Evolutionary conservation across 2,329 filamentous ascomycete genomes (phyloP), one percentile per base, ranked within the genome.

Genomic region (Delphinella strobiligena): DNA sequence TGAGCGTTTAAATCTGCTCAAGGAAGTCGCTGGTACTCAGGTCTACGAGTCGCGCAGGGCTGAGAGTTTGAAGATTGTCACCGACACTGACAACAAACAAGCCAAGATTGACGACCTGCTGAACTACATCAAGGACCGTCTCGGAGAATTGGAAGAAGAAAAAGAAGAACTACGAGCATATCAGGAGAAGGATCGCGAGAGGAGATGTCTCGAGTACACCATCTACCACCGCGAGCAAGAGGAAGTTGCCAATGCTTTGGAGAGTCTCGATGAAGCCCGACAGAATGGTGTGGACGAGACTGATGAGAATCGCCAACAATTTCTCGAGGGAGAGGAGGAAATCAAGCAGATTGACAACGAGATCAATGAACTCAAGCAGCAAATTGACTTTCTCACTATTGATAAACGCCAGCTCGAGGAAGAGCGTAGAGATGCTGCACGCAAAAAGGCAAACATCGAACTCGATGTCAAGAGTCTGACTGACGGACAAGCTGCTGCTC

Each of bases 21-120:
- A 98, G 62, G 91, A 96, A 56, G 91, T 98, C n/a, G 91, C 91
- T 1, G 91, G 91, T 46, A 98, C 91, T 5, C 87, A 95, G 54
- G 87, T 95, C 33, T 98, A 98, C 62, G 91, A 98, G 62, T 82
- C 85, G 38, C 81, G 89, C 41, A 78, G 93, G 45, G 74, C 85
- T 19, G 89, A 98, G 60, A 94, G 86, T 34, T 67, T 93, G 49
- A 95, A 94, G 65, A 94, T 98, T 52, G 94, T 98, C 85, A 77
- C 79, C 46, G 91, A 98, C 50, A 96, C 91, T 12, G 87, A 89
- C 60, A 93, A 87, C 63, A 96, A 95, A 67, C 79, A 87, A 46
- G 72, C 80, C 34, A 95, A 95, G 63, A 96, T 96, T 45, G 91
- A 98, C 56, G 87, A 93, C 55, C 70, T 93, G 10, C 73, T 98